phyloP scores from a whole-genome alignment of 2,329 filamentous ascomycete species.

The Akanthomyces lecanii region DNA sequence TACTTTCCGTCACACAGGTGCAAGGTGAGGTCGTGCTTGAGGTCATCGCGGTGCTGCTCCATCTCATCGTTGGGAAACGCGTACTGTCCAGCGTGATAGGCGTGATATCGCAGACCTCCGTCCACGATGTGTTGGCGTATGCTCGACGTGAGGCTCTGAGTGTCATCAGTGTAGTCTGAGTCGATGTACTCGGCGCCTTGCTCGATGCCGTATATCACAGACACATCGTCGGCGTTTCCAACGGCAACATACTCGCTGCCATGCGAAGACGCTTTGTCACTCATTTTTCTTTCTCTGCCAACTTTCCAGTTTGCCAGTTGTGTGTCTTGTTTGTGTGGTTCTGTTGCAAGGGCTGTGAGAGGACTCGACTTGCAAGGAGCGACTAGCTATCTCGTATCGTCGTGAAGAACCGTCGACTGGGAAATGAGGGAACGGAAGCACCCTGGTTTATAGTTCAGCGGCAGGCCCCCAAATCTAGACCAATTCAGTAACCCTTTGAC shows the following conservation, averaged over 20 bases:
- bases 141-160: slow-evolving; percentile 39
- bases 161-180: slow-evolving; percentile 30
- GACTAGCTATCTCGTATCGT: background rate
- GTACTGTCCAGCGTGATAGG: slow-evolving; percentile 39
- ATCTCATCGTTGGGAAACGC: slow-evolving; percentile 41
- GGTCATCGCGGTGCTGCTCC: slow-evolving; percentile 39
- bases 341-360: too few species aligned
- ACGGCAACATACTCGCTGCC: slow-evolving; percentile 25
- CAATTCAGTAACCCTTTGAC: background rate
- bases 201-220: slow-evolving; percentile 31
- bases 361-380: background rate
- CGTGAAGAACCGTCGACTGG: background rate
- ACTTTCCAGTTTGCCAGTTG: background rate
- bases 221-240: slow-evolving; percentile 28
- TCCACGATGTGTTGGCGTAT: slow-evolving; percentile 41
- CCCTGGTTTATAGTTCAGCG: background rate
- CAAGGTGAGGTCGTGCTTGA: slow-evolving; percentile 38
- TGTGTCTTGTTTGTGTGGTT: background rate
- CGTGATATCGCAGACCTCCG: slow-evolving; percentile 37
- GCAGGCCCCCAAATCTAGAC: background rate
- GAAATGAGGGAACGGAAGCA: background rate
- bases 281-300: background rate
- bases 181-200: slow-evolving; percentile 26
- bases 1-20: slow-evolving; percentile 36
- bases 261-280: background rate